Evolutionary conservation across 2,329 filamentous ascomycete genomes (phyloP).

Genomic region (Phyllachora maydis): DNA sequence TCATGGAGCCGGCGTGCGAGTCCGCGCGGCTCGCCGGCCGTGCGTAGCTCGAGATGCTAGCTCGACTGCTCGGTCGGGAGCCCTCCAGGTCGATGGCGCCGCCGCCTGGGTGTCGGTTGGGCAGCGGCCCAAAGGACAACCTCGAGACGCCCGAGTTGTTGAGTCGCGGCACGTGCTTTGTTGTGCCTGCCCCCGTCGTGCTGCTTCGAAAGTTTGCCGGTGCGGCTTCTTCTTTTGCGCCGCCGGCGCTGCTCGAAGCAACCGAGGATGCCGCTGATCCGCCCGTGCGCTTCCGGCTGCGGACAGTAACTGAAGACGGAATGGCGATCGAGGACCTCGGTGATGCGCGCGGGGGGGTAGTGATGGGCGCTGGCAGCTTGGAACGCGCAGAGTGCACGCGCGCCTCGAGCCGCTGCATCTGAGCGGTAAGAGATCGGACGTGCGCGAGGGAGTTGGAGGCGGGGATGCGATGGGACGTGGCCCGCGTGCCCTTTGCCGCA

Average conservation of each 20-base stretch:
- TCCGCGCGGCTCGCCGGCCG: conserved; percentile 32
- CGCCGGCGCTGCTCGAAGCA: conserved; percentile 26
- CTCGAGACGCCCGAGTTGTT: conserved; percentile 42
- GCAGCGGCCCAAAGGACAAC: conserved; percentile 40
- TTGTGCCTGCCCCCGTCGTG: conserved; percentile 14
- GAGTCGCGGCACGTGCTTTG: conserved; percentile 33
- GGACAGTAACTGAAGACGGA: conserved; percentile 39
- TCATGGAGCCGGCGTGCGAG: conserved; percentile 14
- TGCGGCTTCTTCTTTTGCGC: too few species aligned
- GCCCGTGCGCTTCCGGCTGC: conserved; percentile 47
- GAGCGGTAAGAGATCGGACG: conserved; percentile 80
- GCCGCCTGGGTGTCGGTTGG: conserved; percentile 29
- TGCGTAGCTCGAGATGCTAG: conserved; percentile 35
- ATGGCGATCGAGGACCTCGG: conserved; percentile 33
- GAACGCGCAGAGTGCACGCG: conserved; percentile 81
- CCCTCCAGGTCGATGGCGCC: conserved; percentile 15
- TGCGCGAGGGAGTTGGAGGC: conserved; percentile 63
- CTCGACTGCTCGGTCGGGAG: conserved; percentile 57
- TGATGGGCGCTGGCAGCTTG: conserved; percentile 65
- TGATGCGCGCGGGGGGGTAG: conserved; percentile 63
- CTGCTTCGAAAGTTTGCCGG: conserved; percentile 13
- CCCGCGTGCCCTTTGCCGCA: conserved; percentile 23
- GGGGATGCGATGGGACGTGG: conserved; percentile 26
- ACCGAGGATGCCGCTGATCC: conserved; percentile 31
- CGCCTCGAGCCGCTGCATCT: conserved; percentile 93